A percentile compares a stretch with the other conserved stretches of the same genome.
These are phyloP conservation scores for Monosporascus sp. DNA, from an alignment of 2,329 filamentous ascomycete genomes.

Conservation along the genomic window DNA sequence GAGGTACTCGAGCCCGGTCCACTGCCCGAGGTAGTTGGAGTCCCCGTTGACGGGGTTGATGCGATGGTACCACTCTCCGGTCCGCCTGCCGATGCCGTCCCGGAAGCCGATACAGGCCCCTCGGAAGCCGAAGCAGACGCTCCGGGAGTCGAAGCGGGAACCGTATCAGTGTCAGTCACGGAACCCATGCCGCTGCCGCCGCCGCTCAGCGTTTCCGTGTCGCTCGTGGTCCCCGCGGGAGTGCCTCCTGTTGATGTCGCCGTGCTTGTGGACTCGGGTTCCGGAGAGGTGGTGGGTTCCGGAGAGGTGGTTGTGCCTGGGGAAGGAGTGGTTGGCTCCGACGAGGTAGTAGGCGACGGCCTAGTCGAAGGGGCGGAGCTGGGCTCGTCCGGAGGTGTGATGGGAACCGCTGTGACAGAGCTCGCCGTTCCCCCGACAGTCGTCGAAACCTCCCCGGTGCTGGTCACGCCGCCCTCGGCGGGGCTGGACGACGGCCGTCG, in stretches of 20 bases:
- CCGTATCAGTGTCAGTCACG: no score
- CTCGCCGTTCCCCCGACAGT: constrained; percentile 9
- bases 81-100: no score
- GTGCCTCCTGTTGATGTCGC: background rate
- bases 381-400: constrained; percentile 9
- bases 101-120: no score
- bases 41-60: constrained; percentile 5
- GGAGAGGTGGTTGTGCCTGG: constrained; percentile 1
- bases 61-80: no score
- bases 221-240: constrained; percentile 2
- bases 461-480: constrained; percentile 10
- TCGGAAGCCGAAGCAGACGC: no score
- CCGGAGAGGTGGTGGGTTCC: constrained; percentile 2
- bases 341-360: constrained; percentile 1
- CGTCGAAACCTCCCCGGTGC: constrained; percentile 6
- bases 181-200: background rate
- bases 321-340: constrained; percentile 2
- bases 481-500: constrained; percentile 1
- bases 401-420: constrained; percentile 8
- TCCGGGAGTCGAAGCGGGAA: no score
- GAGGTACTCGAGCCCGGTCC: background rate
- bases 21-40: constrained; percentile 5
- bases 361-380: constrained; percentile 4
- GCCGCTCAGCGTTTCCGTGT: background rate
- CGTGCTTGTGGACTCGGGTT: background rate